A percentile compares a stretch with the other conserved stretches of the same genome.
phyloP scores from a whole-genome alignment of 441 rosid species.

The Croton setiger region DNA sequence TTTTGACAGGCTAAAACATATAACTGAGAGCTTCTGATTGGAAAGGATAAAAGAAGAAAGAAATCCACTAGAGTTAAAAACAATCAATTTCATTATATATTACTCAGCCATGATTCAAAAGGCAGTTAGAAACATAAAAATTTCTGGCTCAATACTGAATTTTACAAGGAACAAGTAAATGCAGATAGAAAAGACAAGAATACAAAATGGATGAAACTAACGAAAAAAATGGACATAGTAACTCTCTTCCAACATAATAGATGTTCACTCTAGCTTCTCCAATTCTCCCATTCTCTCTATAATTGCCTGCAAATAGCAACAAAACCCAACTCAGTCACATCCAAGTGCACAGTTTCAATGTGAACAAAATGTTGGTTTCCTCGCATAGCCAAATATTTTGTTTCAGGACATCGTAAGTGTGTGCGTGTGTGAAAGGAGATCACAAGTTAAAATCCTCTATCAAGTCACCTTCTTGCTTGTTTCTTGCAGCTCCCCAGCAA shows the following conservation, averaged over 20 bases:
- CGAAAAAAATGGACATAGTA: constrained; percentile 7
- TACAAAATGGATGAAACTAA: neutral
- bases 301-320: constrained; percentile 58
- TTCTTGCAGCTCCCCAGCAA: constrained; percentile 99
- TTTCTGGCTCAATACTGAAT: constrained; percentile 3
- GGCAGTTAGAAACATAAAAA: neutral
- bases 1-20: too few species aligned
- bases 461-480: constrained; percentile 84
- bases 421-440: neutral
- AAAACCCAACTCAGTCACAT: neutral
- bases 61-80: too few species aligned
- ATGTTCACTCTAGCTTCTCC: constrained; percentile 77
- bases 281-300: constrained; percentile 95
- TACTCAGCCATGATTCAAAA: neutral
- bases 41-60: too few species aligned
- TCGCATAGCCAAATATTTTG: too few species aligned
- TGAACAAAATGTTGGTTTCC: neutral
- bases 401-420: neutral
- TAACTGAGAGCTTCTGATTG: too few species aligned
- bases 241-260: constrained; percentile 12
- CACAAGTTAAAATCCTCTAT: neutral
- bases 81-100: neutral
- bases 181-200: constrained; percentile 9
- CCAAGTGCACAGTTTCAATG: neutral
- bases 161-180: constrained; percentile 18